Conservation (phyloP, 768 basidiomycete species). For the Russula virescens region DNA sequence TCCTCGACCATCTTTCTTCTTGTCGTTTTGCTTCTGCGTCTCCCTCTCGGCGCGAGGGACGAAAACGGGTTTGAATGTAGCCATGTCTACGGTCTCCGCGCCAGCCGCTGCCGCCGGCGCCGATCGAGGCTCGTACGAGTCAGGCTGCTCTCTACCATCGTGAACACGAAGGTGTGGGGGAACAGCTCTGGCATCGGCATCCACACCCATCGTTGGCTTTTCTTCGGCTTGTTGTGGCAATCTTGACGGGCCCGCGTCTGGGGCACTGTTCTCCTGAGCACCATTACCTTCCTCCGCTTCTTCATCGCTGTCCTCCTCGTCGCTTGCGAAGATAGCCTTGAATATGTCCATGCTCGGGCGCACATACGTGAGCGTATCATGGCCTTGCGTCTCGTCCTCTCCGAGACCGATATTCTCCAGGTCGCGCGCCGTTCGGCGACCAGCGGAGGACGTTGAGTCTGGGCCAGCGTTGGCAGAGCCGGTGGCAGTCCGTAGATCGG, state of each 20-base stretch:
- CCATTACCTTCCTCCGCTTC: slow-evolving; percentile 34
- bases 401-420: slow-evolving; percentile 83
- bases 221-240: not conserved
- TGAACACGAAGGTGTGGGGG: slow-evolving; percentile 18
- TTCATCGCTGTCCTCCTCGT: slow-evolving; percentile 83
- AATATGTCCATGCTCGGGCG: slow-evolving; percentile 89
- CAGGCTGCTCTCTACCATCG: not conserved
- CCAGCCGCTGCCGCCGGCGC: not conserved
- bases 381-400: slow-evolving; percentile 86
- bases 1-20: slow-evolving; percentile 23
- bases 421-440: slow-evolving; percentile 36
- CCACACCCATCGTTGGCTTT: not conserved
- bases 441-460: not conserved
- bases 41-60: slow-evolving; percentile 50
- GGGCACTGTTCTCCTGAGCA: slow-evolving; percentile 7
- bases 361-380: slow-evolving; percentile 82
- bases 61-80: slow-evolving; percentile 88
- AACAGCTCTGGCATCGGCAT: not conserved
- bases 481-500: slow-evolving; percentile 15
- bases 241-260: not conserved
- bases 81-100: slow-evolving; percentile 42
- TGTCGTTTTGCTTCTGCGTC: slow-evolving; percentile 34
- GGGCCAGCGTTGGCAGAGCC: not conserved
- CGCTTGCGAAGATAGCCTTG: slow-evolving; percentile 96
- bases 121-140: slow-evolving; percentile 17